Percentiles rank a stretch among this genome's conserved stretches.
Evolutionary conservation across 2,329 filamentous ascomycete genomes (phyloP).

Genomic region (Chaetomiaceae sp.): DNA sequence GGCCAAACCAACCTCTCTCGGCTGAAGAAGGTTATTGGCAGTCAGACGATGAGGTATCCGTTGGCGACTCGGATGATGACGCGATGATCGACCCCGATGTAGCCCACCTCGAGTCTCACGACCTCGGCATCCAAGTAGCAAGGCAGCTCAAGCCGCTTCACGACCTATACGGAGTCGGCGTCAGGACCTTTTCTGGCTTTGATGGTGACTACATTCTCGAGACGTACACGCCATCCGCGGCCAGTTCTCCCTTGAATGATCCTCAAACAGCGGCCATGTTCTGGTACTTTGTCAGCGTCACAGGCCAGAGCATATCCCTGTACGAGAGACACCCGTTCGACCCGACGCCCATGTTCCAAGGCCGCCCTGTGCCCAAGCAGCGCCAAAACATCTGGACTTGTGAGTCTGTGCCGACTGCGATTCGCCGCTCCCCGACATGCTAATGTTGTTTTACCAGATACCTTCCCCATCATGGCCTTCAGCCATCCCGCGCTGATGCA

Average conservation of each 20-base stretch:
- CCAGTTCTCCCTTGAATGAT: slow-evolving; percentile 71
- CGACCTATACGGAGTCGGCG: slow-evolving; percentile 41
- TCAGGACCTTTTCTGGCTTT: slow-evolving; percentile 47
- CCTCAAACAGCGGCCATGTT: slow-evolving; percentile 77
- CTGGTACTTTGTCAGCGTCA: slow-evolving; percentile 86
- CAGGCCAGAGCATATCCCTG: slow-evolving; percentile 77
- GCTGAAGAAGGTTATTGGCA: slow-evolving; percentile 42
- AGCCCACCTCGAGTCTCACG: slow-evolving; percentile 35
- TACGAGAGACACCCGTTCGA: slow-evolving; percentile 80
- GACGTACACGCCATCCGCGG: slow-evolving; percentile 61
- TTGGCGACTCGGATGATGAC: slow-evolving; percentile 59
- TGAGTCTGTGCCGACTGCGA: slow-evolving; percentile 32
- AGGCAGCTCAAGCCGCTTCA: slow-evolving; percentile 33
- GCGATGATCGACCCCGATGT: slow-evolving; percentile 37
- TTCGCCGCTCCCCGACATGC: neutral
- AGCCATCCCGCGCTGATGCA: slow-evolving; percentile 84
- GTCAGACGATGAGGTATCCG: slow-evolving; percentile 57
- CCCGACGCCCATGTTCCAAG: slow-evolving; percentile 60
- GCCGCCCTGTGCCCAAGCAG: slow-evolving; percentile 55
- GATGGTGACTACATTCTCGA: slow-evolving; percentile 50
- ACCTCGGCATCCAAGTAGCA: slow-evolving; percentile 38
- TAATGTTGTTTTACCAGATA: slow-evolving; percentile 50
- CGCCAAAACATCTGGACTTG: slow-evolving; percentile 63
- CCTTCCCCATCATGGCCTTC: slow-evolving; percentile 76
- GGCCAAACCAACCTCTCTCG: neutral